A percentile compares a stretch with the other conserved stretches of the same genome.
These are phyloP conservation scores for Hericium coralloides DNA, from an alignment of 768 basidiomycete species.

Conservation along the genomic window DNA sequence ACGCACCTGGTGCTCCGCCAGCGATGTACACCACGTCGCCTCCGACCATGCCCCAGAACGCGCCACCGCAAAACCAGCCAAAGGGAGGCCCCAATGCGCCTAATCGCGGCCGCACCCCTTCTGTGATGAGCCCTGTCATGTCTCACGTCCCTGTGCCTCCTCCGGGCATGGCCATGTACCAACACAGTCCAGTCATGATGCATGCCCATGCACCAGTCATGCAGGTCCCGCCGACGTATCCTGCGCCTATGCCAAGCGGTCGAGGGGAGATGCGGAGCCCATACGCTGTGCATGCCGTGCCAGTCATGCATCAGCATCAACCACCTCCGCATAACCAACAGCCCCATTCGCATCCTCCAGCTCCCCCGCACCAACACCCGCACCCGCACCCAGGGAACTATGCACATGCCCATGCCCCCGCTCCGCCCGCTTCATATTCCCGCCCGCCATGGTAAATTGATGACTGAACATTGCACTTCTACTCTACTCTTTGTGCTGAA, in stretches of 20 bases:
- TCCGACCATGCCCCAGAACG: conserved; percentile 33
- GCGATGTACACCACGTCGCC: conserved; percentile 43
- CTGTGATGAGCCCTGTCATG: conserved; percentile 69
- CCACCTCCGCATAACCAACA: conserved; percentile 12
- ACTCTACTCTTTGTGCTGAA: conserved; percentile 1
- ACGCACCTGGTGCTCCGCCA: conserved; percentile 42
- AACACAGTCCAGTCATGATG: conserved; percentile 60
- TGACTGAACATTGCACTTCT: neutral
- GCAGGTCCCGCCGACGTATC: conserved; percentile 26
- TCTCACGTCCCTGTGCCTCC: conserved; percentile 24
- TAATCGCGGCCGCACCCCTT: conserved; percentile 33
- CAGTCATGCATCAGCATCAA: conserved; percentile 32
- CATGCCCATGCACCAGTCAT: conserved; percentile 28
- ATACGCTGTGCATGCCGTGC: conserved; percentile 24
- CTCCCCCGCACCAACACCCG: conserved; percentile 5
- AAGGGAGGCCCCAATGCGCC: conserved; percentile 26
- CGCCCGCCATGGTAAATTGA: conserved; percentile 42
- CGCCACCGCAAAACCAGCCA: conserved; percentile 34
- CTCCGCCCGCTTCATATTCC: conserved; percentile 32
- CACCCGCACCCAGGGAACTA: conserved; percentile 25
- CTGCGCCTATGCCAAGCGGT: conserved; percentile 18
- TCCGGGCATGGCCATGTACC: conserved; percentile 44
- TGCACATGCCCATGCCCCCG: conserved; percentile 30
- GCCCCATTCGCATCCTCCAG: conserved; percentile 17
- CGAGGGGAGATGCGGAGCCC: conserved; percentile 30